These are phyloP conservation scores for Vanderwaltozyma polyspora DNA, from an alignment of 805 yeast genomes.

Conservation along the genomic window DNA sequence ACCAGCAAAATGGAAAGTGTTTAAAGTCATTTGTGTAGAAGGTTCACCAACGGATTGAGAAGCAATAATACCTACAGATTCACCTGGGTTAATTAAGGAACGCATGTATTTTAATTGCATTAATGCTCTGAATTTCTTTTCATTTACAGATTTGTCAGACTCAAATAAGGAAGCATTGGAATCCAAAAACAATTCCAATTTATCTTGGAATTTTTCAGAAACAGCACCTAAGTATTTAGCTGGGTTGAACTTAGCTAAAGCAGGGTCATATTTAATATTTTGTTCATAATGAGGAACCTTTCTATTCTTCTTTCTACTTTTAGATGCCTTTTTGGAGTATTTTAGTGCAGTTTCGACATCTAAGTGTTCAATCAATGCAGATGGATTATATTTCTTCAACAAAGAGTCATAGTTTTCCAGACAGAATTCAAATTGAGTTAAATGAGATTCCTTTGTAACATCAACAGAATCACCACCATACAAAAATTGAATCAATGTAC, in stretches of 20 bases:
- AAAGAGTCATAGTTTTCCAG: constrained; percentile 81
- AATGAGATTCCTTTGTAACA: constrained; percentile 86
- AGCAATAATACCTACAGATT: constrained; percentile 96
- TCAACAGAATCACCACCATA: constrained; percentile 98
- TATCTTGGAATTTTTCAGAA: constrained; percentile 76
- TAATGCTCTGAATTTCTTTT: constrained; percentile 81
- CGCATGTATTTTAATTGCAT: constrained; percentile 99
- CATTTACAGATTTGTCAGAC: constrained; percentile 37
- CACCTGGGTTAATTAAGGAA: constrained; percentile 91
- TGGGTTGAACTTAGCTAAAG: constrained; percentile 75
- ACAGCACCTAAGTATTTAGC: constrained; percentile 86
- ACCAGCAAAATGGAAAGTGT: constrained; percentile 97
- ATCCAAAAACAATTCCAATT: constrained; percentile 59
- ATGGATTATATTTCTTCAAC: constrained; percentile 77
- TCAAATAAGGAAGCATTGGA: constrained; percentile 47
- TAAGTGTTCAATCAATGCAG: constrained; percentile 54
- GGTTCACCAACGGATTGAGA: constrained; percentile 99
- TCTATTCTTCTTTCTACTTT: constrained; percentile 54
- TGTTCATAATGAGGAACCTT: constrained; percentile 55
- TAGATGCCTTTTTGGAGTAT: constrained; percentile 74
- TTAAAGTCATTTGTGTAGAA: constrained; percentile 96
- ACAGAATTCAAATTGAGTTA: constrained; percentile 90
- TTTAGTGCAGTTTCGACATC: constrained; percentile 75
- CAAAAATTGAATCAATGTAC: constrained; percentile 83
- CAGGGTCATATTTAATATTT: constrained; percentile 70